Base-by-base conservation (phyloP, 1,284 basidiomycete genomes). In the Cutaneotrichosporon curvatum region DNA sequence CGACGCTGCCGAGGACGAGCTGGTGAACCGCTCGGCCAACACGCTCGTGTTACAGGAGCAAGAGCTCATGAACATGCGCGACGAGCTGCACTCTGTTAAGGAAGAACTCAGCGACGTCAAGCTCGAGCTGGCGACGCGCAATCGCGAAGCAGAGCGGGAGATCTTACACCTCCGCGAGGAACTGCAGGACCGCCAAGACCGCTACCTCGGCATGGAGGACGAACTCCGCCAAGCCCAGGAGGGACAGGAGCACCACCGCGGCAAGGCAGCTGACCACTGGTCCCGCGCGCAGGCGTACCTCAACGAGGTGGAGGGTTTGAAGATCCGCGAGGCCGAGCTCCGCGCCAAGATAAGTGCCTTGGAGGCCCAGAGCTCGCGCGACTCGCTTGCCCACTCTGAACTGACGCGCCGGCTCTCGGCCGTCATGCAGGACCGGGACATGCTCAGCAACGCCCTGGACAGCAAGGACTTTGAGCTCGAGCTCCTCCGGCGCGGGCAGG, bases 251-350 rank as follows among this genome's bases (percentile, higher is more conserved):
- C 32, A 10, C 18, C 41, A 48, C 32, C 47, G 47, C 41, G 16
- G n/a, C 21, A 40, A 40, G 4, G 47, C 47, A 9, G 21, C 37
- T 2, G 47, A 43, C 18, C 31, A 37, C 35, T 47, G 28, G 16
- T 60, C 58, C 23, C 50, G 62, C 8, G 39, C 61, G 14, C 30
- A 47, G n/a, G 36, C 48, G 2, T 65, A 56, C 37, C 36, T 59
- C 14, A 19, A 38, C 15, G 61, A 65, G 47, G 56, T 67, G 22
- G 61, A 67, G 16, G 23, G 39, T n/a, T 16, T 41, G 20, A 58
- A 55, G 21, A 23, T 65, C 14, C 34, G 39, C 22, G 56, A 61
- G 33, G 51, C 56, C 10, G 48, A 40, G n/a, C 43, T 62, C 14
- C 36, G 39, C 12, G 36, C 47, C 8, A 47, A 61, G 33, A 37